Percentiles rank a stretch among this genome's conserved stretches.
Evolutionary conservation across 1,284 basidiomycete genomes (phyloP).

Genomic region (Boletus calvinii): DNA sequence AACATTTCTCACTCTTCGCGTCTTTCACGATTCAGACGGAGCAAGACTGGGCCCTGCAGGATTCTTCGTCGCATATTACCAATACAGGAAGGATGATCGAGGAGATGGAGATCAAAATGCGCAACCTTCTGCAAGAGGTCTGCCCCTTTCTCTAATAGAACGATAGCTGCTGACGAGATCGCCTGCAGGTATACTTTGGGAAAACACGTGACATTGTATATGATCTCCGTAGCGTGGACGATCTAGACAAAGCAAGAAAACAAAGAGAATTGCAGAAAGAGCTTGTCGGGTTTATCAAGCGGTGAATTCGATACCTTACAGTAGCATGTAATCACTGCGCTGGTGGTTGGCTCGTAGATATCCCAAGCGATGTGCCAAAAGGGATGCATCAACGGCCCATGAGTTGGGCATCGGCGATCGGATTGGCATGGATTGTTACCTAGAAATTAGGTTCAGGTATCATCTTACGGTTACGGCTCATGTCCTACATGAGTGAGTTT

Average conservation of each 20-base stretch:
- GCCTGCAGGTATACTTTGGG: slow-evolving; percentile 86
- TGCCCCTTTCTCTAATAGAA: slow-evolving; percentile 17
- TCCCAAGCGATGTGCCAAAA: slow-evolving; percentile 1
- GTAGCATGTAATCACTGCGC: slow-evolving; percentile 12
- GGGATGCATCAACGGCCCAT: slow-evolving; percentile 28
- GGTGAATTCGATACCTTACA: slow-evolving; percentile 38
- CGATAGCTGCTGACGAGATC: slow-evolving; percentile 5
- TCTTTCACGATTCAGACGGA: slow-evolving; percentile 59
- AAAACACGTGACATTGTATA: slow-evolving; percentile 96
- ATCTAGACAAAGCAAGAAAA: slow-evolving; percentile 78
- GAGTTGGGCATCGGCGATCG: slow-evolving; percentile 74
- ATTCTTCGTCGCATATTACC: slow-evolving; percentile 79
- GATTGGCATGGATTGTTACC: slow-evolving; percentile 95
- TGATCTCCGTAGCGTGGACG: slow-evolving; percentile 84
- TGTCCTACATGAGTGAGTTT: slow-evolving; percentile 70
- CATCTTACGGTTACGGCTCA: not conserved
- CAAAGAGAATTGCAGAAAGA: slow-evolving; percentile 92
- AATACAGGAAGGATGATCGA: slow-evolving; percentile 96
- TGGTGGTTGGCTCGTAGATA: slow-evolving; percentile 1
- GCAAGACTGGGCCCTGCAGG: slow-evolving; percentile 79
- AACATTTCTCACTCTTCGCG: slow-evolving; percentile 11
- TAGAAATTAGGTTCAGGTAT: slow-evolving; percentile 33
- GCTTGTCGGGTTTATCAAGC: slow-evolving; percentile 86
- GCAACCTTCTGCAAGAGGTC: slow-evolving; percentile 89
- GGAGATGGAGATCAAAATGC: slow-evolving; percentile 99